Evolutionary conservation across 768 basidiomycete genomes (phyloP).

Genomic region (Boletus pseudopeckii): DNA sequence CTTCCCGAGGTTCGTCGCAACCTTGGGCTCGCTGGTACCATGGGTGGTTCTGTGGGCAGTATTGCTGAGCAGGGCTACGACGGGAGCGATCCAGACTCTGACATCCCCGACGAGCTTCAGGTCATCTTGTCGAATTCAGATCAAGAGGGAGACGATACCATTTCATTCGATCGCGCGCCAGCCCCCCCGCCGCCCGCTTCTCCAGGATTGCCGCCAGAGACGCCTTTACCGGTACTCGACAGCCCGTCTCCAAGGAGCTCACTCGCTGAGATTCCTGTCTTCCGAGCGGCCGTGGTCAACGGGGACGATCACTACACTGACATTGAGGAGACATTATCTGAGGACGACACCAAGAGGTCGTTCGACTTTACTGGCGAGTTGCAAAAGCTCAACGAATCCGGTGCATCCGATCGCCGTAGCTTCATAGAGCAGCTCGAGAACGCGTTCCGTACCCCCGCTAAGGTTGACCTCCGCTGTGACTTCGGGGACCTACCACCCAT

Average conservation of each 20-base stretch:
- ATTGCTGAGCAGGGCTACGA: conserved; percentile 46
- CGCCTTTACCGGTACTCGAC: conserved; percentile 35
- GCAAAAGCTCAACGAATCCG: conserved; percentile 63
- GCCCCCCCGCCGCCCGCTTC: conserved; percentile 25
- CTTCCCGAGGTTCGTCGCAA: conserved; percentile 49
- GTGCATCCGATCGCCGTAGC: conserved; percentile 63
- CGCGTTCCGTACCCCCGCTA: conserved; percentile 75
- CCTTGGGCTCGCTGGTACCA: conserved; percentile 64
- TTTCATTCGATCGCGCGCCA: conserved; percentile 26
- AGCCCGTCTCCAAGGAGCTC: conserved; percentile 7
- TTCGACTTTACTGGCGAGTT: conserved; percentile 86
- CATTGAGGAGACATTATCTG: conserved; percentile 44
- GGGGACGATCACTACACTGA: conserved; percentile 41
- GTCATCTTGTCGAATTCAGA: conserved; percentile 49
- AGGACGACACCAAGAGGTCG: conserved; percentile 70
- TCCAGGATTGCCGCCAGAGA: conserved; percentile 42
- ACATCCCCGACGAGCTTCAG: conserved; percentile 78
- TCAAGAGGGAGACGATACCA: conserved; percentile 41
- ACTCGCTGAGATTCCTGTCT: conserved; percentile 33
- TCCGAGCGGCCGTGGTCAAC: conserved; percentile 45
- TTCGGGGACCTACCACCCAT: conserved; percentile 50
- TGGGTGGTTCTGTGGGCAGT: conserved; percentile 57
- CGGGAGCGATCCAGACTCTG: conserved; percentile 64
- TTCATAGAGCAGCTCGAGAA: conserved; percentile 82
- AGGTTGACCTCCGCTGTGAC: conserved; percentile 53